These are phyloP conservation scores for Dichotomocladium elegans DNA, from an alignment of 371 early-diverging fungal species.

Conservation along the genomic window DNA sequence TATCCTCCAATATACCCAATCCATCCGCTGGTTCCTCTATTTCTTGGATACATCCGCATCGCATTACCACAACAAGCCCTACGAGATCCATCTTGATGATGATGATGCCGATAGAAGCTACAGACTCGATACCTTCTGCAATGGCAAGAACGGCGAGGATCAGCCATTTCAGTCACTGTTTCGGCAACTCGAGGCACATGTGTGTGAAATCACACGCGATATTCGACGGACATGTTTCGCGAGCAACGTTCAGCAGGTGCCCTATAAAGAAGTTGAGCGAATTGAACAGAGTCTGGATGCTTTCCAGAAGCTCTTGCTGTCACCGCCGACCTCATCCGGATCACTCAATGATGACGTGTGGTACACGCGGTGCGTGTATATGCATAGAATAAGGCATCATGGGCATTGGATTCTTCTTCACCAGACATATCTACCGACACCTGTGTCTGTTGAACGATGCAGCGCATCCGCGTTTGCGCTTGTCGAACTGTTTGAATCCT, in stretches of 20 bases:
- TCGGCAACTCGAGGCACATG: conserved; percentile 31
- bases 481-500: conserved; percentile 34
- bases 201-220: conserved; percentile 38
- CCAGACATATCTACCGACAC: conserved; percentile 41
- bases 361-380: conserved; percentile 30
- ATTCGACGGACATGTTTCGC: conserved; percentile 42
- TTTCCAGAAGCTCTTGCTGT: conserved; percentile 19
- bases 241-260: conserved; percentile 25
- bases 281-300: conserved; percentile 27
- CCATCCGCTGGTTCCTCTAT: conserved; percentile 41
- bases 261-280: conserved; percentile 30
- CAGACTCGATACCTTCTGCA: no score
- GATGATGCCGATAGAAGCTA: no score
- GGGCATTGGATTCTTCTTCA: conserved; percentile 50
- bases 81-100: conserved; percentile 28
- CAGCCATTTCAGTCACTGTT: conserved; percentile 32
- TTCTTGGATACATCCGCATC: conserved; percentile 40
- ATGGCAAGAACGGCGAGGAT: no score
- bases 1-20: conserved; percentile 27
- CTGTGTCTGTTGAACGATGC: conserved; percentile 35
- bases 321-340: background rate
- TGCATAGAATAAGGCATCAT: conserved; percentile 36
- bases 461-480: conserved; percentile 40
- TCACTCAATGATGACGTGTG: conserved; percentile 17
- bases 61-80: conserved; percentile 44